Evolutionary conservation across 176 grass and related monocot genomes (phyloP).

Genomic region (Musa troglodytarum): DNA sequence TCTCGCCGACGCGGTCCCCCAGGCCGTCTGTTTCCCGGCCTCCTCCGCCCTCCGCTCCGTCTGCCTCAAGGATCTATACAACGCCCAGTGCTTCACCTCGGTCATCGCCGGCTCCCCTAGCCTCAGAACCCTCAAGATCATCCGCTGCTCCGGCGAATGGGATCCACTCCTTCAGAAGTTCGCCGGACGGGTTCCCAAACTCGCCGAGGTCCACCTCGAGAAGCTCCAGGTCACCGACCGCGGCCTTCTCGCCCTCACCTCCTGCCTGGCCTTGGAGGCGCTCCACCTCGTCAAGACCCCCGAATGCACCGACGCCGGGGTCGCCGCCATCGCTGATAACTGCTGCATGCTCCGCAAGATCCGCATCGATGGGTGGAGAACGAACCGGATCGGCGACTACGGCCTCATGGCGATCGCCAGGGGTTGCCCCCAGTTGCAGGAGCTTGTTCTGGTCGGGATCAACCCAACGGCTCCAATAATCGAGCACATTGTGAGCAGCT

Average conservation of each 20-base stretch:
- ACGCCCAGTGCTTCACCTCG: neutral
- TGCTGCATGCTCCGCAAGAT: conserved; percentile 4
- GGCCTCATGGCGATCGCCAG: conserved; percentile 3
- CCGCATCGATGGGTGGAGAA: conserved; percentile 13
- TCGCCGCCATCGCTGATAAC: conserved; percentile 2
- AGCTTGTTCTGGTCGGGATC: conserved; percentile 7
- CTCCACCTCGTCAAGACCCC: conserved; percentile 9
- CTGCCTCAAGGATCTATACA: conserved; percentile 8
- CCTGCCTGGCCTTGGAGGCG: conserved; percentile 1
- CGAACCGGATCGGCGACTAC: conserved; percentile 12
- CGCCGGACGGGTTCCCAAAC: neutral
- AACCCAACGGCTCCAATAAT: neutral
- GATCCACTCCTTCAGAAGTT: neutral
- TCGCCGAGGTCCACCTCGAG: conserved; percentile 13
- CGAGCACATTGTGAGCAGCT: conserved; percentile 1
- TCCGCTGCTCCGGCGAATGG: conserved; percentile 13
- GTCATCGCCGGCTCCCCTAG: conserved; percentile 4
- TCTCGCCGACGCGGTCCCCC: neutral
- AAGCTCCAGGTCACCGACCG: conserved; percentile 16
- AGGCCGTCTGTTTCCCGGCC: neutral
- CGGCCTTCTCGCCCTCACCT: conserved; percentile 10
- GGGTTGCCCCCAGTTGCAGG: conserved; percentile 7
- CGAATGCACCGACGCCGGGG: conserved; percentile 9
- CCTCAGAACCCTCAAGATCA: conserved; percentile 12
- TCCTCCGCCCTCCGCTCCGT: neutral